Percentiles rank a stretch among this genome's conserved stretches.
These are phyloP conservation scores for Aspergillus costaricaensis DNA, from an alignment of 2,329 filamentous ascomycete genomes.

Conservation along the genomic window DNA sequence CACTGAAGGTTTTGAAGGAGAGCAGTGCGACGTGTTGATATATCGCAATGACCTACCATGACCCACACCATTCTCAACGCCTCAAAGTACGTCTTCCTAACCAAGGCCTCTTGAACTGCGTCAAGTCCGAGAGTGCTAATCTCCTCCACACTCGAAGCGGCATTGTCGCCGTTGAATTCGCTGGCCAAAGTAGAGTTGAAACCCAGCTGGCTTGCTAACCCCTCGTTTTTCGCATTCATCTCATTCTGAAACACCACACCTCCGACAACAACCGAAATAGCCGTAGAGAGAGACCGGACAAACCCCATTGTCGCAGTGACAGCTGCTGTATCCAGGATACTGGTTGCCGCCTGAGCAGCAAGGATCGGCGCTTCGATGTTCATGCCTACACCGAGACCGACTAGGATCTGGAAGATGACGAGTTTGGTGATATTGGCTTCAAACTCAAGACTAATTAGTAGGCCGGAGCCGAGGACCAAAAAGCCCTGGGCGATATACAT, in stretches of 20 bases:
- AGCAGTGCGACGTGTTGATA: too few relatives aligned
- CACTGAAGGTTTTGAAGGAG: too few relatives aligned
- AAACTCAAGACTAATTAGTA: constrained; percentile 47
- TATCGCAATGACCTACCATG: too few relatives aligned
- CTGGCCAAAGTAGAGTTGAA: too few relatives aligned
- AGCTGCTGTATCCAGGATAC: constrained; percentile 51
- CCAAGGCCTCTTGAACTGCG: too few relatives aligned
- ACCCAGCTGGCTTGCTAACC: too few relatives aligned
- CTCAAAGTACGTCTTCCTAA: too few relatives aligned
- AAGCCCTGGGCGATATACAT: constrained; percentile 44
- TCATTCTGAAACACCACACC: constrained; percentile 76
- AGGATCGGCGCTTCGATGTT: constrained; percentile 59
- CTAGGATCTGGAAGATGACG: constrained; percentile 52
- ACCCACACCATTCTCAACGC: too few relatives aligned
- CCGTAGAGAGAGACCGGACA: constrained; percentile 67
- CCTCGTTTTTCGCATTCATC: constrained; percentile 18
- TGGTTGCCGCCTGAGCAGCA: constrained; percentile 57
- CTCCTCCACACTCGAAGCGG: too few relatives aligned
- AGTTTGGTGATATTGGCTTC: constrained; percentile 40
- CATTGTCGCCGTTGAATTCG: too few relatives aligned
- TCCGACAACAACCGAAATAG: constrained; percentile 70
- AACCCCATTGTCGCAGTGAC: constrained; percentile 57
- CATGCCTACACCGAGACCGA: constrained; percentile 54
- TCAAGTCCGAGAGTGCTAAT: too few relatives aligned
- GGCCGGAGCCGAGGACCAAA: constrained; percentile 46